Evolutionary conservation across 345 rosid species (phyloP).

Genomic region (Citrus reticulata): DNA sequence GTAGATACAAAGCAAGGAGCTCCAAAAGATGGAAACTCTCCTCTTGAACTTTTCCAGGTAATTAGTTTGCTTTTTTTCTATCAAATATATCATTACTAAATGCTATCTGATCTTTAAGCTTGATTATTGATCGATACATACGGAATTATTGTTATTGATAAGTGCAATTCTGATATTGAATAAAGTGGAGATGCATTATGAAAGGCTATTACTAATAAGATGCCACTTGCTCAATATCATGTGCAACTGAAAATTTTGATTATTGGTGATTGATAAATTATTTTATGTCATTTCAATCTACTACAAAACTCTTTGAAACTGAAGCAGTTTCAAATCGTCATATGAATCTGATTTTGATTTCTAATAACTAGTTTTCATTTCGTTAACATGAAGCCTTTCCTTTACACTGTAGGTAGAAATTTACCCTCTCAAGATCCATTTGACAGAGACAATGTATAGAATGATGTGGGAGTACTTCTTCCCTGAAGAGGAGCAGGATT

Average conservation of each 20-base stretch:
- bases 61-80: slow-evolving; percentile 1
- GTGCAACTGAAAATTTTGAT: not conserved
- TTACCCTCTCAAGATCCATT: slow-evolving; percentile 90
- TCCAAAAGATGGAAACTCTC: slow-evolving; percentile 85
- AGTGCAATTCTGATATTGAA: not conserved
- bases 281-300: not conserved
- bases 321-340: not conserved
- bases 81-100: not conserved
- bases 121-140: not conserved
- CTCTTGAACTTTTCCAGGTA: slow-evolving; percentile 92
- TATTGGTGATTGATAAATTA: not conserved
- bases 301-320: not conserved
- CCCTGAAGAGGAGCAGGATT: slow-evolving; percentile 97
- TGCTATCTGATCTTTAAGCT: not conserved
- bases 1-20: slow-evolving; percentile 96
- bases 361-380: not conserved
- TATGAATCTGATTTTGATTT: not conserved
- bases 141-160: not conserved
- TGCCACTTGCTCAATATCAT: not conserved
- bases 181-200: not conserved
- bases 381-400: slow-evolving; percentile 1
- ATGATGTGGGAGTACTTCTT: slow-evolving; percentile 98
- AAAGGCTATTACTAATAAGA: not conserved
- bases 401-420: slow-evolving; percentile 72
- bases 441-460: slow-evolving; percentile 97